phyloP scores from a whole-genome alignment of 192 early-diverging fungal genomes.

The Entophlyctis luteolus region DNA sequence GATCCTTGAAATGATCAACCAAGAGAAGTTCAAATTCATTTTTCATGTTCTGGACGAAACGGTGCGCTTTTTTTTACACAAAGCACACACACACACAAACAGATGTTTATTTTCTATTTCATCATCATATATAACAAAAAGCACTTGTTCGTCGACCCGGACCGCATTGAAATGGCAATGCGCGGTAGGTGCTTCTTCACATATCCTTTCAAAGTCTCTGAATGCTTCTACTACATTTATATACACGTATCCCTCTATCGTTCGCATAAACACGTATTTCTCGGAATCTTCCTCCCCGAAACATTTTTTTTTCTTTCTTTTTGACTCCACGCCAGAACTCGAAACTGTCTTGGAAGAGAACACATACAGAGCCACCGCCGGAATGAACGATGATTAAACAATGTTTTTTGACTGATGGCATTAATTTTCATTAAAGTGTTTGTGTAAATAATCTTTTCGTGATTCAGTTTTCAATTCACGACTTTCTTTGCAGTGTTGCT shows the following conservation, averaged over 20 bases:
- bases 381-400: slow-evolving; percentile 4
- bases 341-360: slow-evolving; percentile 13
- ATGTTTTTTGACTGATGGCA: too few relatives aligned
- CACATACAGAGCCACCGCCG: slow-evolving; percentile 6
- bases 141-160: slow-evolving; percentile 16
- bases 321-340: not conserved
- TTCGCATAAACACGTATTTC: not conserved
- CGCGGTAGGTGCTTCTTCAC: not conserved
- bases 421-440: too few relatives aligned
- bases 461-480: too few relatives aligned
- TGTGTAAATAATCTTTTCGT: too few relatives aligned
- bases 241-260: not conserved
- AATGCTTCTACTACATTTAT: not conserved
- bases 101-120: not conserved
- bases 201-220: not conserved
- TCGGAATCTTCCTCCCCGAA: not conserved
- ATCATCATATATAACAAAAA: too few relatives aligned
- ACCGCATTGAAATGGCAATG: not conserved
- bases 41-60: slow-evolving; percentile 12
- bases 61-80: not conserved
- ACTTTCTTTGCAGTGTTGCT: too few relatives aligned
- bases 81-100: not conserved
- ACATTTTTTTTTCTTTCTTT: not conserved
- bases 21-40: slow-evolving; percentile 1
- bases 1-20: slow-evolving; percentile 8